Evolutionary conservation across 2,329 filamentous ascomycete species (phyloP).

Genomic region (Canariomyces notabilis): DNA sequence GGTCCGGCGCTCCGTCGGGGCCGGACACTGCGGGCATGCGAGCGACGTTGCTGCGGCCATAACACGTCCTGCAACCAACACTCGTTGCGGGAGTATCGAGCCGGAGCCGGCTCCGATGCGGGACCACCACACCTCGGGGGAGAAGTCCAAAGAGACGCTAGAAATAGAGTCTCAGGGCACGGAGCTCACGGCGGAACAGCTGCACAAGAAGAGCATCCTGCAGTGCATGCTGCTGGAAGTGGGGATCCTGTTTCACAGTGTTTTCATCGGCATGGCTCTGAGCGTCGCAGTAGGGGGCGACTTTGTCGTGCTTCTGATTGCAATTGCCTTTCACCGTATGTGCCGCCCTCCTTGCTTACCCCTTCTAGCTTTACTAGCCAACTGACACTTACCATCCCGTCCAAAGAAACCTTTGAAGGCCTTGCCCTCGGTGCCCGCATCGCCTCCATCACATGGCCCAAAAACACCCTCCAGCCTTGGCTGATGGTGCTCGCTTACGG

Average conservation of each 20-base stretch:
- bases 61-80: conserved; percentile 6
- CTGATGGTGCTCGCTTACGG: conserved; percentile 70
- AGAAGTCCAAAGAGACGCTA: conserved; percentile 9
- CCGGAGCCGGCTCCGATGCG: conserved; percentile 3
- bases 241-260: conserved; percentile 77
- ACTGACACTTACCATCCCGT: conserved; percentile 35
- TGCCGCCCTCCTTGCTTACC: conserved; percentile 11
- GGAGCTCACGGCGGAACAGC: conserved; percentile 47
- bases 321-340: conserved; percentile 70
- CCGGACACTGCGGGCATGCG: conserved; percentile 16
- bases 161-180: conserved; percentile 14
- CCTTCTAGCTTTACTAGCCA: background rate
- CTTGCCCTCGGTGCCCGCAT: conserved; percentile 81
- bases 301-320: conserved; percentile 75
- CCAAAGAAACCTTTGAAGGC: conserved; percentile 70
- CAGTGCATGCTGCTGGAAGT: conserved; percentile 78
- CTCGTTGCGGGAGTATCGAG: conserved; percentile 7
- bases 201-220: conserved; percentile 59
- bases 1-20: conserved; percentile 1
- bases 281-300: conserved; percentile 73
- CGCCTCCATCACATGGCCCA: conserved; percentile 72
- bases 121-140: background rate
- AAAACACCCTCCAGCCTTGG: conserved; percentile 71
- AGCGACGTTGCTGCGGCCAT: conserved; percentile 15
- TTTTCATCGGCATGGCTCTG: conserved; percentile 84